Base-by-base conservation (phyloP, 2,329 filamentous ascomycete genomes). In the Paecilomyces variotii region DNA sequence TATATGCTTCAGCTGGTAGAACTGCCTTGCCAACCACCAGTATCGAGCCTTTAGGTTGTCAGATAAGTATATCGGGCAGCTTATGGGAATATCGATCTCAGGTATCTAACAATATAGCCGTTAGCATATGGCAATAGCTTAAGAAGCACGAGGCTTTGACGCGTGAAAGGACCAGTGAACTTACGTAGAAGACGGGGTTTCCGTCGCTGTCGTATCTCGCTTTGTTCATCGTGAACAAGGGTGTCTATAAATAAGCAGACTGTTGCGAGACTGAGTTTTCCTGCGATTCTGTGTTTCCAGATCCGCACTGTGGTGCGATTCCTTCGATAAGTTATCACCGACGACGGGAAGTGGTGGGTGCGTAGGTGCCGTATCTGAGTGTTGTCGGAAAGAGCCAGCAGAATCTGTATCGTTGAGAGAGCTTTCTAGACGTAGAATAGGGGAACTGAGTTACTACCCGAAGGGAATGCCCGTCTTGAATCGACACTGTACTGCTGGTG, bases 1-100 rank as follows among this genome's bases (percentile, higher is more conserved):
- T 19, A 67, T 53, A 35, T 65, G 52, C 2, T 35, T 34, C n/a
- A 67, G 62, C 51, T 63, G 56, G 53, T 56, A 39, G n/a, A 55
- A 57, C 19, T 57, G 56, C 6, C 27, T 34, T 32, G 61, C 24
- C 10, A 60, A 27, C 24, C 61, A 57, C 49, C 45, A 14, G 54
- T 63, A 66, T 55, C 55, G 56, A 4, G 53, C 53, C 3, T 55
- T 53, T n/a, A 60, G 49, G 19, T 28, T 7, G 32, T n/a, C 45
- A 7, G 53, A 55, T 12, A 66, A 35, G 30, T 57, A 53, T 2
- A 24, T 9, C 19, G 60, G 60, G 35, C 34, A 59, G 30, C 9
- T 34, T 14, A 27, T 57, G n/a, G 39, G 54, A 28, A 59, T 27
- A 9, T 55, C 28, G 28, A 62, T 56, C 11, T 59, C 26, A n/a